A percentile compares a stretch with the other conserved stretches of the same genome.
Evolutionary conservation across 257 asterid genomes (phyloP).

Genomic region (Solanum lycopersicoides): DNA sequence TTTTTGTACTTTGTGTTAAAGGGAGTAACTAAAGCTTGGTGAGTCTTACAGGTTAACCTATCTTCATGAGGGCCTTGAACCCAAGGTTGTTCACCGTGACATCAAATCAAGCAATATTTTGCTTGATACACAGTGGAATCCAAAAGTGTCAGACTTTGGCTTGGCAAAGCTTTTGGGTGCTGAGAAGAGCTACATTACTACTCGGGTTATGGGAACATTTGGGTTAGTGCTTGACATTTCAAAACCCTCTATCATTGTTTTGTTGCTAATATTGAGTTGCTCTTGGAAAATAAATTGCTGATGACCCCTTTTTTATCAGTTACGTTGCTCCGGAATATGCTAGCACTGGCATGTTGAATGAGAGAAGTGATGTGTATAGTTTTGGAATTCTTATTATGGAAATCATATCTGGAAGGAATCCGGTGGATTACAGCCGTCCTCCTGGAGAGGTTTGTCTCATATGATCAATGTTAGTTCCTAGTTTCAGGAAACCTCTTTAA

Average conservation of each 20-base stretch:
- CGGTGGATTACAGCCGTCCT: constrained; percentile 83
- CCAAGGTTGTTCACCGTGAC: constrained; percentile 92
- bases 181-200: constrained; percentile 68
- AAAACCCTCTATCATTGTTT: background rate
- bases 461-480: background rate
- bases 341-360: constrained; percentile 89
- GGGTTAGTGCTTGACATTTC: constrained; percentile 48
- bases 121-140: constrained; percentile 62
- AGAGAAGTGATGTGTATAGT: constrained; percentile 82
- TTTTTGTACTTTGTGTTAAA: background rate
- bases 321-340: constrained; percentile 95
- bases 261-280: background rate
- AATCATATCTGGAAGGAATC: constrained; percentile 71
- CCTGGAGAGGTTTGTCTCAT: constrained; percentile 51
- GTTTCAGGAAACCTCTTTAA: background rate
- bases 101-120: constrained; percentile 85
- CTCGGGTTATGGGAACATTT: constrained; percentile 94
- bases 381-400: constrained; percentile 92
- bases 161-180: constrained; percentile 83
- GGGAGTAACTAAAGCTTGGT: constrained; percentile 1
- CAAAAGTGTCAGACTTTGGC: constrained; percentile 88
- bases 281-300: background rate
- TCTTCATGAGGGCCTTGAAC: constrained; percentile 90
- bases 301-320: constrained; percentile 20
- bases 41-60: constrained; percentile 50